Evolutionary conservation across 345 rosid genomes (phyloP).

Genomic region (Turnera subulata): DNA sequence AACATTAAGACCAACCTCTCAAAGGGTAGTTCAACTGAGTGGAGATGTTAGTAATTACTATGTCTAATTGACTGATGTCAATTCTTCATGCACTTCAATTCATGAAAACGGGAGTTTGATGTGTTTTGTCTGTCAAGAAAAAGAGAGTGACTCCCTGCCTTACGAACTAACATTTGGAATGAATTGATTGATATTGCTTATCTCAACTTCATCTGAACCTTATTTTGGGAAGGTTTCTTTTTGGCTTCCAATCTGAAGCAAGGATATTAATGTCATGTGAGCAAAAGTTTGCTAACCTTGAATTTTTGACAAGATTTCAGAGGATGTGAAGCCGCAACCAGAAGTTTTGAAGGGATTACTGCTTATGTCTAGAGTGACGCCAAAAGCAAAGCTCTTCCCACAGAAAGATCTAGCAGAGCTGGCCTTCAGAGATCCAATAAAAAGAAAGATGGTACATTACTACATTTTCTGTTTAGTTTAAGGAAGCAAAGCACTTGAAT

Average conservation of each 20-base stretch:
- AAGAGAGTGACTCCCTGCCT: no score
- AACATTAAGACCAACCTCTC: no score
- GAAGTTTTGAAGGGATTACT: conserved; percentile 49
- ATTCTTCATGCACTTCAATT: no score
- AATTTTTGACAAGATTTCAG: conserved; percentile 68
- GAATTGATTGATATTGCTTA: not conserved
- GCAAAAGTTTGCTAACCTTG: conserved; percentile 30
- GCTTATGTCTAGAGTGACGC: conserved; percentile 49
- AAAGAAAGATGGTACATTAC: conserved; percentile 79
- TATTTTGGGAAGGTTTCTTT: not conserved
- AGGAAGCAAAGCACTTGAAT: conserved; percentile 4
- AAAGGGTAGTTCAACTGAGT: no score
- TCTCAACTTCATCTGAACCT: no score
- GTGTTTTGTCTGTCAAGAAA: no score
- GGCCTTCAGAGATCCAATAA: conserved; percentile 62
- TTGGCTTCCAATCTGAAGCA: not conserved
- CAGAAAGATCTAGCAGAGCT: conserved; percentile 59
- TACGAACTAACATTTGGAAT: not conserved
- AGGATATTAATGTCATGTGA: conserved; percentile 9
- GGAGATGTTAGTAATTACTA: no score
- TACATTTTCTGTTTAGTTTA: conserved; percentile 23
- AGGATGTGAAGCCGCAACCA: conserved; percentile 60
- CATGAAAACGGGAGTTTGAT: no score
- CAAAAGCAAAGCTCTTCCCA: conserved; percentile 88
- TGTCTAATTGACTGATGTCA: no score